Percentiles rank a stretch among this genome's conserved stretches.
phyloP scores from a whole-genome alignment of 2,329 filamentous ascomycete genomes.

The Paraphaeosphaeria minitans region DNA sequence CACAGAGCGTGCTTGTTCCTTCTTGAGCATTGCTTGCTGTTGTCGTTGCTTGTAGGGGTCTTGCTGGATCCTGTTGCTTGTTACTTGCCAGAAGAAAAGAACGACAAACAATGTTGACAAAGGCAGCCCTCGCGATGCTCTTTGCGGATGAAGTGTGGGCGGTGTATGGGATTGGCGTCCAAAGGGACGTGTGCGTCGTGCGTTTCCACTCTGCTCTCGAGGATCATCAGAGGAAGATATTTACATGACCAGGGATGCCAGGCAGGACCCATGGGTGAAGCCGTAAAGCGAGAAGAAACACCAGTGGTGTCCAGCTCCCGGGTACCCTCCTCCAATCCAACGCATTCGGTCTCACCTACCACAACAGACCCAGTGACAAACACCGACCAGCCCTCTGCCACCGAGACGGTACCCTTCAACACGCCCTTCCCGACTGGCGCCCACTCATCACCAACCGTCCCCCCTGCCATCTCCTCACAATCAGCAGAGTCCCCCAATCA shows the following conservation, averaged over 20 bases:
- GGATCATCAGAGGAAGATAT: no score
- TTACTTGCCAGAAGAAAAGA: not conserved
- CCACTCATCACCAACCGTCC: not conserved
- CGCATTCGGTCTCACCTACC: not conserved
- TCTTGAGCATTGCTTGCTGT: not conserved
- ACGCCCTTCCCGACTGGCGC: not conserved
- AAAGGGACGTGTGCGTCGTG: conserved; percentile 15
- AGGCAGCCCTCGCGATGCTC: conserved; percentile 13
- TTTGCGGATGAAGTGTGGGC: conserved; percentile 22
- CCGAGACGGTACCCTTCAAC: not conserved
- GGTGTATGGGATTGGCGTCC: conserved; percentile 21
- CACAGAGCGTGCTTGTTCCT: not conserved
- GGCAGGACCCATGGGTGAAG: not conserved
- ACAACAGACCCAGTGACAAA: not conserved
- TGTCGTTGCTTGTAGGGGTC: conserved; percentile 8
- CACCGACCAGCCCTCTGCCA: not conserved
- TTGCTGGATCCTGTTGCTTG: not conserved
- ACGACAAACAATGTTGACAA: not conserved
- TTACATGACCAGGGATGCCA: not conserved
- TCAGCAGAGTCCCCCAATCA: conserved; percentile 1
- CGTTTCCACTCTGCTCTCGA: not conserved
- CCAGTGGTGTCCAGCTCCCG: not conserved
- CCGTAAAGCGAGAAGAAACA: not conserved
- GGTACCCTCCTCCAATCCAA: not conserved
- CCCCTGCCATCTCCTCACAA: not conserved